phyloP scores from a whole-genome alignment of 129 eudicot genomes.

The Chrysanthemum lavandulifolium region DNA sequence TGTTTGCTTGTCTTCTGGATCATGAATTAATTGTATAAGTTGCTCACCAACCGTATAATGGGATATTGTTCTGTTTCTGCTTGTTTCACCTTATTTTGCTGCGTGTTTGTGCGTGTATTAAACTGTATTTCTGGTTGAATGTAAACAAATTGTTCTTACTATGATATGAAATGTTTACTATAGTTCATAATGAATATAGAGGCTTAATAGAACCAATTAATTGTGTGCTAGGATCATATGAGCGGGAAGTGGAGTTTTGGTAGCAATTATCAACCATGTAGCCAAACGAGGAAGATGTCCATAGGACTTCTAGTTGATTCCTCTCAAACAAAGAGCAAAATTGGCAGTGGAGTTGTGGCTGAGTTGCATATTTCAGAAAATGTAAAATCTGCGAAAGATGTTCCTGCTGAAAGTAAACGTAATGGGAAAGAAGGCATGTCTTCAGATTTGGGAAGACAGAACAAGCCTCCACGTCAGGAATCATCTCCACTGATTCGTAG shows the following conservation, averaged over 20 bases:
- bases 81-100: not conserved
- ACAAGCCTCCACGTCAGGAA: constrained; percentile 29
- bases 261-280: constrained; percentile 47
- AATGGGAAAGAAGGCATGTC: constrained; percentile 18
- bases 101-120: constrained; percentile 14
- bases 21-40: no score
- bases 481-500: constrained; percentile 43
- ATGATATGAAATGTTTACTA: not conserved
- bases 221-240: constrained; percentile 47
- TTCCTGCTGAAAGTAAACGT: constrained; percentile 33
- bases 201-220: not conserved
- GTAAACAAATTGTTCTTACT: not conserved
- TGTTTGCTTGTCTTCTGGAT: not conserved
- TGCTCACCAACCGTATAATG: no score
- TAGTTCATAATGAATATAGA: not conserved
- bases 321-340: constrained; percentile 24
- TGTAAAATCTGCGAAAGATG: constrained; percentile 27
- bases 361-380: constrained; percentile 30
- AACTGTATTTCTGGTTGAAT: not conserved
- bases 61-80: not conserved
- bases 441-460: constrained; percentile 33
- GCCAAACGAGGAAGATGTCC: constrained; percentile 79
- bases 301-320: constrained; percentile 67
- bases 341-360: constrained; percentile 23
- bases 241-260: constrained; percentile 56